Evolutionary conservation across 2,329 filamentous ascomycete species (phyloP).

Genomic region (Penicillium sp.): DNA sequence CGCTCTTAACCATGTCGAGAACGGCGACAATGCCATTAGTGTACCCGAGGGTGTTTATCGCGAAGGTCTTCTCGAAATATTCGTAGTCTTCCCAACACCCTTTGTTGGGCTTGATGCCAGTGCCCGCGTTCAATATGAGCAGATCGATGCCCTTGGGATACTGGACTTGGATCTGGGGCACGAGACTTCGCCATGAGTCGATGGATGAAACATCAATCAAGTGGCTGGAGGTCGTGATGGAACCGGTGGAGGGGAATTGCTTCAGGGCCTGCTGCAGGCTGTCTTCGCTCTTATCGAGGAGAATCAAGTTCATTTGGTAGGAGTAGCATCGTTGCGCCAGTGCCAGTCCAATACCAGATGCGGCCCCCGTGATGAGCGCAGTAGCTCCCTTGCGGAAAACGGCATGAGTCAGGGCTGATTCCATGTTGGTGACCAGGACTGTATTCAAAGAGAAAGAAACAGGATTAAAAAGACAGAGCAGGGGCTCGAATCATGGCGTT

Average conservation of each 20-base stretch:
- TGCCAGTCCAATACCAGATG: not conserved
- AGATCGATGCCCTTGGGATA: not conserved
- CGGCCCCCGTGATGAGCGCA: not conserved
- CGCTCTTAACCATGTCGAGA: too few species aligned
- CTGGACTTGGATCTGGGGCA: not conserved
- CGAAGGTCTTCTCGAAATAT: not conserved
- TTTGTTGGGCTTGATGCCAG: not conserved
- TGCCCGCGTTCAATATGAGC: not conserved
- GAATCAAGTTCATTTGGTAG: not conserved
- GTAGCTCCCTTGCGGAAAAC: not conserved
- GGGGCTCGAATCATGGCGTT: too few species aligned
- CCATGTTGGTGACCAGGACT: too few species aligned
- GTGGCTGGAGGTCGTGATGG: not conserved
- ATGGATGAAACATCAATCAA: not conserved
- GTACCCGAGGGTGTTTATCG: not conserved
- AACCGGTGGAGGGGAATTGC: not conserved
- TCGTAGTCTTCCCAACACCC: not conserved
- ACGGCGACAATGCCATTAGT: not conserved
- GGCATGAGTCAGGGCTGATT: not conserved
- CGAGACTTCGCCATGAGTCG: not conserved
- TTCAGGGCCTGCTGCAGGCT: not conserved
- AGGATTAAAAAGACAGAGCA: too few species aligned
- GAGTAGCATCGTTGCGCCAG: not conserved
- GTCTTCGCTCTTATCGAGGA: not conserved
- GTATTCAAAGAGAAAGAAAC: too few species aligned